Evolutionary conservation across 805 yeast genomes (phyloP), one percentile per base, ranked within the genome.

Genomic region (Alloascoidea hylecoeti): DNA sequence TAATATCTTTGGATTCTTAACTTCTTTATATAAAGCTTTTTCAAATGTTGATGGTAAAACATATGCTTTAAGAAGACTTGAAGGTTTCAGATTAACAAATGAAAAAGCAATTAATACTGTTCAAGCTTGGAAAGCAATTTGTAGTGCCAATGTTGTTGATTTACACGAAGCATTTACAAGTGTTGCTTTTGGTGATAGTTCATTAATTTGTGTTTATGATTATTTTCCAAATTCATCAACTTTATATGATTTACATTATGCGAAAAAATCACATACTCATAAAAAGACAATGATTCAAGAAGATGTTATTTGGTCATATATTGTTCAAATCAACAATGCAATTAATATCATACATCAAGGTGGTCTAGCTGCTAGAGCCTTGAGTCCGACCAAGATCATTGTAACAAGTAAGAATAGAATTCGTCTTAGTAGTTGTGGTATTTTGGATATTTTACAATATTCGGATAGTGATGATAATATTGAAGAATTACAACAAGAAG

Each of bases 101-200:
- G 83, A 83, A 43, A 56, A 63, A 37, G 72, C 79, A 17, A 70
- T 88, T 46, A 63, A 66, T 30, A 57, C 68, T 4, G 70, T 82
- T 39, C 75, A 76, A 47, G 64, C 58, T 43, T 89, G 96, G 96
- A 70, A 62, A 41, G 61, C 61, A 12, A 47, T 61, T 34, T 9
- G 30, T n/a, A 23, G 30, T n/a, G 19, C 36, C 9, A 18, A 17
- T 16, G 44, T 78, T 16, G 57, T 60, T 4, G 58, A 62, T 44
- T 58, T 85, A 4, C 68, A 72, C 34, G 96, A 88, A 52, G 85
- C 92, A 4, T 89, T 92, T 55, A 78, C 95, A 1, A 75, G 89
- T 4, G 71, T 85, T 40, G 79, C 85, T 3, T 92, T 92, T 61
- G 89, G 84, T 34, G 92, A 82, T 47, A 66, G 68, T 36, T 76